phyloP scores from a whole-genome alignment of 495 filamentous ascomycete genomes.

The Xylaria palmicola region DNA sequence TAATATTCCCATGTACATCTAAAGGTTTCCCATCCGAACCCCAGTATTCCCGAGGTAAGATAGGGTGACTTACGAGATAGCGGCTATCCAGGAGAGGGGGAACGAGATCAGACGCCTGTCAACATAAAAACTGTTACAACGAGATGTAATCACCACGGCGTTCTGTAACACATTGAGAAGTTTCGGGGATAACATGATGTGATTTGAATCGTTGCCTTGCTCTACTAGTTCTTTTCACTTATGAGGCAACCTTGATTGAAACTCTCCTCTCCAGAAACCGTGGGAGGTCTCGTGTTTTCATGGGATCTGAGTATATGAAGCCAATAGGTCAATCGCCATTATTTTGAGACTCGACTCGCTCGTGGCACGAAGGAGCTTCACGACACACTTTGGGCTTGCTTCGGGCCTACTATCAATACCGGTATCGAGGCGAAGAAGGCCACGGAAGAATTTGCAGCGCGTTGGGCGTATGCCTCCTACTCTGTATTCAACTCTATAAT shows the following conservation, averaged over 20 bases:
- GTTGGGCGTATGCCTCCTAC: conserved; percentile 33
- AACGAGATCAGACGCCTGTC: neutral
- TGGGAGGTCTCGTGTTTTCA: conserved; percentile 57
- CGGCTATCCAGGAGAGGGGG: neutral
- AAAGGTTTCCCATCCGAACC: neutral
- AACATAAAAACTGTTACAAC: neutral
- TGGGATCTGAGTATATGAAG: conserved; percentile 53
- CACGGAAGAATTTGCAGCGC: conserved; percentile 32
- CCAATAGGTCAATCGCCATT: conserved; percentile 60
- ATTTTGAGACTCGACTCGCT: conserved; percentile 42
- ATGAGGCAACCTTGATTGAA: neutral
- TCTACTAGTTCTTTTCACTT: neutral
- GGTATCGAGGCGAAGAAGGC: conserved; percentile 41
- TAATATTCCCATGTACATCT: too few species aligned
- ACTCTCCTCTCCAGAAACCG: conserved; percentile 29
- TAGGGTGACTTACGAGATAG: neutral
- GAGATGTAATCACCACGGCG: neutral
- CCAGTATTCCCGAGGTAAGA: neutral
- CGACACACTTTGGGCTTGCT: conserved; percentile 53
- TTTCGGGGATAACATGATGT: neutral
- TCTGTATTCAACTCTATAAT: conserved; percentile 38
- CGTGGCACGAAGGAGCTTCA: conserved; percentile 39
- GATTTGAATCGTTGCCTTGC: neutral
- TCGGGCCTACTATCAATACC: conserved; percentile 42
- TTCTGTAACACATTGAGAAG: neutral